These are phyloP conservation scores for Xylaria sp. DNA, from an alignment of 2,329 filamentous ascomycete species.

Conservation along the genomic window DNA sequence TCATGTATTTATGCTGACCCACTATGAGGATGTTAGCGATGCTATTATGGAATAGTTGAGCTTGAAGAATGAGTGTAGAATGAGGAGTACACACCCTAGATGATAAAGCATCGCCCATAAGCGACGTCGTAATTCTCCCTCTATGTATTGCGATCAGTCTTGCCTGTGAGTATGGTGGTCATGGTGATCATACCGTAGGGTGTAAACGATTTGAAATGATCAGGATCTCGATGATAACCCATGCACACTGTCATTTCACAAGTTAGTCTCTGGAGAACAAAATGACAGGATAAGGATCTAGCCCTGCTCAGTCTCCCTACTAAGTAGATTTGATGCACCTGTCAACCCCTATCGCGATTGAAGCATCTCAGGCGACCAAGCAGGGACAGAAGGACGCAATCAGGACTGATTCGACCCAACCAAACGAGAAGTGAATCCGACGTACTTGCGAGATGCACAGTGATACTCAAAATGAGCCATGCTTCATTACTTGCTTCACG, in stretches of 20 bases:
- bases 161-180: not conserved
- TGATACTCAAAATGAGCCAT: slow-evolving; percentile 34
- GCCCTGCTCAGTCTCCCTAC: not conserved
- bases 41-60: not conserved
- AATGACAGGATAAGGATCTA: not conserved
- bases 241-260: slow-evolving; percentile 33
- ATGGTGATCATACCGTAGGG: slow-evolving; percentile 30
- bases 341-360: not conserved
- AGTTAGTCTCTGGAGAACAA: not conserved
- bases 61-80: not conserved
- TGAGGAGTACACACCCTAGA: slow-evolving; percentile 21
- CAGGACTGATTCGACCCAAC: too few relatives aligned
- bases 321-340: not conserved
- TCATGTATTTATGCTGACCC: not conserved
- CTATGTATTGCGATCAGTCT: slow-evolving; percentile 9
- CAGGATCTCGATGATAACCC: slow-evolving; percentile 42
- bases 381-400: too few relatives aligned
- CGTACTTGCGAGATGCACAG: slow-evolving; percentile 28
- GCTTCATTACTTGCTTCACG: slow-evolving; percentile 32
- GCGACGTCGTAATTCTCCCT: slow-evolving; percentile 41
- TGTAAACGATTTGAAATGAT: slow-evolving; percentile 37
- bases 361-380: too few relatives aligned
- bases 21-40: slow-evolving; percentile 14
- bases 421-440: not conserved
- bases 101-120: slow-evolving; percentile 39